phyloP scores from a whole-genome alignment of 805 yeast genomes.

The Saccharomycopsis fermentans region DNA sequence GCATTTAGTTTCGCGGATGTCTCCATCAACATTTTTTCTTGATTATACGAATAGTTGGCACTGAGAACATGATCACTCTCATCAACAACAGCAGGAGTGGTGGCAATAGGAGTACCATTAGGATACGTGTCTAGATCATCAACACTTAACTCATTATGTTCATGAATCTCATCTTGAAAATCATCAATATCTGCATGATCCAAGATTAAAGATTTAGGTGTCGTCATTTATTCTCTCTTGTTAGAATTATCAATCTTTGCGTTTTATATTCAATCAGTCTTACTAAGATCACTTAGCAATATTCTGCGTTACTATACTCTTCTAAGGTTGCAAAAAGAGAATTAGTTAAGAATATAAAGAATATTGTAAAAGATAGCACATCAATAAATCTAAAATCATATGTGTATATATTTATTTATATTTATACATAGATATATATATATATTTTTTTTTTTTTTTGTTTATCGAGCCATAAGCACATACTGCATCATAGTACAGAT shows the following conservation, averaged over 20 bases:
- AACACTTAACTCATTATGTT: neutral
- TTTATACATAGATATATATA: too few relatives aligned
- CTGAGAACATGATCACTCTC: conserved; percentile 21
- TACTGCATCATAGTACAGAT: neutral
- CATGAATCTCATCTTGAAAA: neutral
- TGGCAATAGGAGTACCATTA: neutral
- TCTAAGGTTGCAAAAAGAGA: too few relatives aligned
- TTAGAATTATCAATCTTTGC: neutral
- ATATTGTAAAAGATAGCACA: neutral
- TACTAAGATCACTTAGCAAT: too few relatives aligned
- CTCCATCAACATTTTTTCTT: conserved; percentile 52
- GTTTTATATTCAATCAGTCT: neutral
- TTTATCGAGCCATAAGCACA: neutral
- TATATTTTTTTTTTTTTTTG: neutral
- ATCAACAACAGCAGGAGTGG: conserved; percentile 5
- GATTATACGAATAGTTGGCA: conserved; percentile 55
- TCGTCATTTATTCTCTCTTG: neutral
- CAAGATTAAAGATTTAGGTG: neutral
- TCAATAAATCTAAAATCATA: too few relatives aligned
- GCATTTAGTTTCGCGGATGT: conserved; percentile 61
- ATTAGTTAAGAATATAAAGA: neutral
- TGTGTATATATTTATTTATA: too few relatives aligned
- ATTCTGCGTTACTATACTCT: too few relatives aligned
- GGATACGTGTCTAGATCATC: neutral
- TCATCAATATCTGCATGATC: neutral